Evolutionary conservation across 2,329 filamentous ascomycete species (phyloP).

Genomic region (Hypoxylon sp.): DNA sequence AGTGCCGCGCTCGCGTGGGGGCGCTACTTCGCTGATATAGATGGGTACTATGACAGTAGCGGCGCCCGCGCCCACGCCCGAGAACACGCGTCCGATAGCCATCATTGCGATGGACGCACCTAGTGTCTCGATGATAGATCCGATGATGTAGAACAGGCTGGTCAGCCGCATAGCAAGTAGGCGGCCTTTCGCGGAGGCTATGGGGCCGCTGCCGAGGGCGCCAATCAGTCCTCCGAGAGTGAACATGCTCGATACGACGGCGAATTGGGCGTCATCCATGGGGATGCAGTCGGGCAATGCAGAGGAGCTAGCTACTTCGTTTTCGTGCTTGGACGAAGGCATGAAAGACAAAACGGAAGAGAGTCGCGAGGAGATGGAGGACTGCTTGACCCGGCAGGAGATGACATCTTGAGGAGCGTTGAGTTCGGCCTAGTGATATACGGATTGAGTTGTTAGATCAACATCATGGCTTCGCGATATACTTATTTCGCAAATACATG

Average conservation of each 20-base stretch:
- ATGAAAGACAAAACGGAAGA: constrained; percentile 47
- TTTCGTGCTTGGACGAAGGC: constrained; percentile 47
- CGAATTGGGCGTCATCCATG: constrained; percentile 86
- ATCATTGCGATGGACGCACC: constrained; percentile 76
- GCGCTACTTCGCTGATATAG: constrained; percentile 93
- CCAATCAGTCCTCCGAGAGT: constrained; percentile 89
- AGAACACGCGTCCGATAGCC: constrained; percentile 79
- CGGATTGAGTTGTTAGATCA: neutral
- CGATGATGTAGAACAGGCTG: constrained; percentile 79
- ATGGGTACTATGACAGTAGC: constrained; percentile 93
- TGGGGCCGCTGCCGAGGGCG: constrained; percentile 81
- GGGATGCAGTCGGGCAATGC: constrained; percentile 82
- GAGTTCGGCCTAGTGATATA: constrained; percentile 78
- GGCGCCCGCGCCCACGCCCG: constrained; percentile 87
- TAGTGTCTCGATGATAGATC: constrained; percentile 80
- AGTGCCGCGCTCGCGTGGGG: constrained; percentile 78
- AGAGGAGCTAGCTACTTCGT: constrained; percentile 45
- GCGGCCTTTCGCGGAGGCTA: constrained; percentile 83
- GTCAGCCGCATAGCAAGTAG: constrained; percentile 82
- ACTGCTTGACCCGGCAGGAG: constrained; percentile 76
- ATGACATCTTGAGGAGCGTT: constrained; percentile 96
- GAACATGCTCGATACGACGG: constrained; percentile 89
- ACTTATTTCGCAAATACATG: no score
- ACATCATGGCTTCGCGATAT: neutral
- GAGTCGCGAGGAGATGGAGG: constrained; percentile 57